Evolutionary conservation across 345 rosid genomes (phyloP), one percentile per base, ranked within the genome.

Genomic region (Nasturtium officinale): DNA sequence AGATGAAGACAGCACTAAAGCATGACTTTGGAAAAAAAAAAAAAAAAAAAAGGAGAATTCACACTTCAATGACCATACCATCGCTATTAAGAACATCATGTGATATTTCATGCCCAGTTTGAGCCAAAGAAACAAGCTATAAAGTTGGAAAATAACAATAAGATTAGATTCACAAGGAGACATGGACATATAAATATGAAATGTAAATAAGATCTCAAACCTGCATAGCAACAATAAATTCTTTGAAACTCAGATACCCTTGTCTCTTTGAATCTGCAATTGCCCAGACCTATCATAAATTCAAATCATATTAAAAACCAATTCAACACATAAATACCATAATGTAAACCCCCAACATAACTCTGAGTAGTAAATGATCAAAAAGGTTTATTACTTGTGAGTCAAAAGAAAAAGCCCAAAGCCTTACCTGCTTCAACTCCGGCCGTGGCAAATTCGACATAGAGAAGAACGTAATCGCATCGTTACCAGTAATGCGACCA

Each of bases 181-280:
- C 46, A 28, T 32, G 7, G 2, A 18, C 2, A 61, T 15, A 4
- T 7, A 11, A 67, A 60, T 11, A 47, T 9, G 46, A 71, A 28
- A 54, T 38, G 9, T 12, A 12, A 7, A 20, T 37, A 50, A 56
- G 13, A 21, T 30, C 25, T 57, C 25, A 5, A 71, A 82, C 94
- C 96, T 87, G 87, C 88, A 93, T 93, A 51, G 96, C 87, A 67
- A 69, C 65, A 16, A 87, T 67, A 76, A 90, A 93, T 65, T 93
- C 98, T 59, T 43, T 79, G 73, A 90, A 84, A 65, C 94, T 90
- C 63, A 90, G 92, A 77, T 81, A 94, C 61, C 97, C 95, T 52
- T 88, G 97, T 38, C 96, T 78, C 81, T 85, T 94, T 29, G 96
- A 84, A 86, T 91, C 97, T 33, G 97, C 89, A 75, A 86, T 87